A percentile compares a stretch with the other conserved stretches of the same genome.
Evolutionary conservation across 768 basidiomycete species (phyloP).

Genomic region (Cystofilobasidium macerans): DNA sequence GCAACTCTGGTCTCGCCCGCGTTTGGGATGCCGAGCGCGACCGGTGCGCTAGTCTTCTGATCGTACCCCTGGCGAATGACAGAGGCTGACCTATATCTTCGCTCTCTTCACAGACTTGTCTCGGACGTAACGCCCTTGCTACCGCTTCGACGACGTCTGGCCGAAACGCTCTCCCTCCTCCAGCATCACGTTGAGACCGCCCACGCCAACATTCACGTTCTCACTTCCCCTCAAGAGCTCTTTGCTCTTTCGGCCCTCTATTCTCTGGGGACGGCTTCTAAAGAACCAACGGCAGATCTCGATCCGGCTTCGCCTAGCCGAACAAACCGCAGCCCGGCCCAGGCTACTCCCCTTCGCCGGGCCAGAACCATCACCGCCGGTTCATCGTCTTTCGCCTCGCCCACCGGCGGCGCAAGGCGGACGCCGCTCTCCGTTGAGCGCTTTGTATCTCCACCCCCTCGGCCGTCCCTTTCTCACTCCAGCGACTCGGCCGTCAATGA

Average conservation of each 20-base stretch:
- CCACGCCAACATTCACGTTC: not conserved
- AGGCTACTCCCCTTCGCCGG: not conserved
- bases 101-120: not conserved
- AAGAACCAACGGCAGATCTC: too few relatives aligned
- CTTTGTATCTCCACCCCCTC: not conserved
- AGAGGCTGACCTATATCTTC: not conserved
- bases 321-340: not conserved
- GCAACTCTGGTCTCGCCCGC: not conserved
- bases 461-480: not conserved
- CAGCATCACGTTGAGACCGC: not conserved
- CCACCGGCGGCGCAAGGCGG: not conserved
- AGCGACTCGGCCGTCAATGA: too few relatives aligned
- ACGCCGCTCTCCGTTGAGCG: too few relatives aligned
- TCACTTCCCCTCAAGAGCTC: not conserved
- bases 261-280: too few relatives aligned
- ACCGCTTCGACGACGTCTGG: not conserved
- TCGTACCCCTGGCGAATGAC: not conserved
- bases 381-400: not conserved
- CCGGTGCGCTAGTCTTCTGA: not conserved
- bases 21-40: slow-evolving; percentile 1
- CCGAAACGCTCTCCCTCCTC: not conserved
- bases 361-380: not conserved
- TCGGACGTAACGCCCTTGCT: not conserved
- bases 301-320: not conserved
- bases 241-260: not conserved